Percentiles rank a stretch among this genome's conserved stretches.
phyloP scores from a whole-genome alignment of 225 moss, liverwort and hornwort species.

The Marchantia paleacea region DNA sequence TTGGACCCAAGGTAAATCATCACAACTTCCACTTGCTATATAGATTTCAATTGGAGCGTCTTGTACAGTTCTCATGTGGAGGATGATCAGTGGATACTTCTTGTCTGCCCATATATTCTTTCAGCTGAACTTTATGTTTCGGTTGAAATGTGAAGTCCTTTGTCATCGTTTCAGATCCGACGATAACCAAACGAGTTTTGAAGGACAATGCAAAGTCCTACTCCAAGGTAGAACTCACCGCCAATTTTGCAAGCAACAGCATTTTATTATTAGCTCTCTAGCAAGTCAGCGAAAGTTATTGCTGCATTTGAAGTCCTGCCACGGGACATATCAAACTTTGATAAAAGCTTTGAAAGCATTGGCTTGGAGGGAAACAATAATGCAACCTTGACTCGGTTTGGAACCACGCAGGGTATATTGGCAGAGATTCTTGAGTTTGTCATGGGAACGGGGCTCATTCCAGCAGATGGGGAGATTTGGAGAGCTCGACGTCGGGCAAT shows the following conservation, averaged over 20 bases:
- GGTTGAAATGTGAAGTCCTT: conserved; percentile 51
- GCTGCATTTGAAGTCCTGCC: not conserved
- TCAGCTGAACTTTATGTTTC: not conserved
- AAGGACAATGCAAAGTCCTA: conserved; percentile 80
- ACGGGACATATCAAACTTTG: not conserved
- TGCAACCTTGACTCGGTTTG: not conserved
- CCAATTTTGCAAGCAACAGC: not conserved
- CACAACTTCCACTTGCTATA: not conserved
- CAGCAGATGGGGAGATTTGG: conserved; percentile 90
- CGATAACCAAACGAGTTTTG: conserved; percentile 57
- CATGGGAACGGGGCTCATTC: conserved; percentile 92
- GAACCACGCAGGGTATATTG: conserved; percentile 61
- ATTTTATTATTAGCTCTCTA: not conserved
- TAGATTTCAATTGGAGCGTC: not conserved
- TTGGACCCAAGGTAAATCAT: conserved; percentile 75
- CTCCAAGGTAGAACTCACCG: conserved; percentile 54
- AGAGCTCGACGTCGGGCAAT: conserved; percentile 66
- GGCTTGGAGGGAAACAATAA: not conserved
- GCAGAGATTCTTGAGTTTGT: conserved; percentile 92
- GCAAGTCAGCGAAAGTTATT: not conserved
- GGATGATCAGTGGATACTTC: not conserved
- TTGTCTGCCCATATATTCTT: not conserved
- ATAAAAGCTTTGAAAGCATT: not conserved
- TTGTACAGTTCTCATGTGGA: not conserved
- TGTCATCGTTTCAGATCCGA: conserved; percentile 72